Evolutionary conservation across 495 filamentous ascomycete genomes (phyloP), one percentile per base, ranked within the genome.

Genomic region (Pyrenula massariospora): DNA sequence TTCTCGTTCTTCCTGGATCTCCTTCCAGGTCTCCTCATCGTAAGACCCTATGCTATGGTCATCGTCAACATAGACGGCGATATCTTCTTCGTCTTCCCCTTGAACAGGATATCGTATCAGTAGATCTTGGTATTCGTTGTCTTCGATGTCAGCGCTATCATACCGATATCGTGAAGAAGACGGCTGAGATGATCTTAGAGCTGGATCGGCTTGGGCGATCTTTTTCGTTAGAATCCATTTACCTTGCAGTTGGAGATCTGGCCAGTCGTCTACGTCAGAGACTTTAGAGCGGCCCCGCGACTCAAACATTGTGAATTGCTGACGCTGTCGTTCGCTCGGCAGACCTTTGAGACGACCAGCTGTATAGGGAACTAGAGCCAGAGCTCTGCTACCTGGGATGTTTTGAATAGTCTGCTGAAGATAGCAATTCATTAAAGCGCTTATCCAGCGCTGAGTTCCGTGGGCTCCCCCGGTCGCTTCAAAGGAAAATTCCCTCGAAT

Each of bases 61-160:
- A 0, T 81, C 92, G 0, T 92, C 84, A 23, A 85, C 86, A 60
- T 81, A 86, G 0, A 77, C 2, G 12, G 90, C 83, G 2, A 86
- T 69, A 19, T 76, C 57, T 12, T 81, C 70, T 12, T 83, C 79
- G 23, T 67, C 66, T 31, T 68, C 58, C 8, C 63, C 68, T 60
- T 60, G 31, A 50, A 54, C 66, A 19, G 70, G 70, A 60, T 81
- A 78, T 50, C 77, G 81, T 12, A 75, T 52, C 2, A 83, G 57
- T 24, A 72, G 68, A 51, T 69, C 74, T 5, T 71, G 64, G 24
- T 66, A 63, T 19, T 59, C 65, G 49, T 69, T 58, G 11, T 58
- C 52, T 12, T 63, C 62, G 31, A 42, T 42, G 15, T 42, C 31
- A 42, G 8, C 31, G 5, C 8, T 8, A 15, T 5, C 5, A 42